Base-by-base conservation (phyloP, 768 basidiomycete species). In the Dacryopinax spathularia region DNA sequence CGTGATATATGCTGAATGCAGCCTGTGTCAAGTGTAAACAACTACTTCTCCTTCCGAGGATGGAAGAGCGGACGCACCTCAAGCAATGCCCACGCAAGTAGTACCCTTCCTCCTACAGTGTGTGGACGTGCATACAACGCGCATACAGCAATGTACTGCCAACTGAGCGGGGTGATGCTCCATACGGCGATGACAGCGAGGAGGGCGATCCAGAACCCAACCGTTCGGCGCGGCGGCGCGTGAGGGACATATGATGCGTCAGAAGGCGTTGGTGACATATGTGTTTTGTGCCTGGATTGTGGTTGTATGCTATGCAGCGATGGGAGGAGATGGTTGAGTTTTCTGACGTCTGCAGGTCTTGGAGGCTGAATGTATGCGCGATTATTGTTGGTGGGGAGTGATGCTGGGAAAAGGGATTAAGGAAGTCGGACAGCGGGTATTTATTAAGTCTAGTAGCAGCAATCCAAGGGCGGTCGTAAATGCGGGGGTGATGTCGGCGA, bases 1-100 rank as follows among this genome's bases (percentile, higher is more conserved):
- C 73, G 67, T 89, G 79, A 71, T 88, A 83, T 18, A 88, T 69
- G 68, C 84, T 87, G 71, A 90, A 91, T 64, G 84, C 71, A 9
- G 83, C 82, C 88, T 89, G 16, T 60, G 20, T 20, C 29, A 62
- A 66, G 35, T 35, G 63, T 22, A 63, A 56, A n/a, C 33, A 33
- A 33, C 2, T 60, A n/a, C n/a, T n/a, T n/a, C n/a, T 12, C 48
- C 3, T 33, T 56, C 27, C 22, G 39, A 48, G 61, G 44, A 25
- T 44, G 61, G 48, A 56, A 15, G 29, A 13, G 61, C 43, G 48
- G 27, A 48, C 64, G 10, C 16, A 65, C 66, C 66, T 66, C 66
- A 34, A 62, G 41, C 25, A 66, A 27, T 29, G 43, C 61, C 48
- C 59, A 66, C 16, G 25, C 61, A 27, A 66, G 60, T 20, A 66